Base-by-base conservation (phyloP, 2,329 filamentous ascomycete genomes). In the Fusarium anguioides region DNA sequence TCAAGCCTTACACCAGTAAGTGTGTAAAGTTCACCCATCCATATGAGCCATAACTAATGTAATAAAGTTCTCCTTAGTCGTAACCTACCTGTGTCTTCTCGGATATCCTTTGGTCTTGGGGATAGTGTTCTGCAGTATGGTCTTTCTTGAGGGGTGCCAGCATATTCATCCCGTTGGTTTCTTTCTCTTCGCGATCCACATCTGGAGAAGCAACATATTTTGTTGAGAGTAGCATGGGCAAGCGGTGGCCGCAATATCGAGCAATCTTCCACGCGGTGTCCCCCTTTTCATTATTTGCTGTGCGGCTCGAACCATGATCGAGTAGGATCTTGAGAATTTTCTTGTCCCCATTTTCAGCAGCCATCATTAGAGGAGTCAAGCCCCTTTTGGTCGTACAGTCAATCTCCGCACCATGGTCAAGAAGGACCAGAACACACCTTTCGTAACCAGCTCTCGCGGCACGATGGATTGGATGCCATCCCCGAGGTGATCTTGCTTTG, bases 331-430 rank as follows among this genome's bases (percentile, higher is more conserved):
- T 39, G 18, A 56, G 11, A 8, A 47, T n/a, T 17, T 44, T 53
- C 23, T 41, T 37, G 15, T 64, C 14, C 1, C 59, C 58, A 11
- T 63, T 50, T 12, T 63, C 58, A 6, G 58, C 46, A 12, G 62
- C 52, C 36, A 65, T 31, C 58, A 65, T 65, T 2, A 65, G 20
- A 14, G 62, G 58, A n/a, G 62, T 65, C 39, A 48, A 59, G 5
- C 53, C 37, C 3, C 40, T 45, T 26, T 59, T 65, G 4, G 58
- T 61, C n/a, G 29, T 45, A 4, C 44, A 64, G 35, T 66, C 37
- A 20, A 52, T 39, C 9, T 64, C 40, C 4, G 59, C 60, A 1
- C 54, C 52, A 27, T 64, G 60, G 4, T 35, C 27, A 20, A 66
- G 47, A 29, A 66, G 60, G 6, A 52, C 46, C n/a, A 14, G 9